A percentile compares a stretch with the other conserved stretches of the same genome.
phyloP scores from a whole-genome alignment of 2,329 filamentous ascomycete species.

The Helotiales sp. region DNA sequence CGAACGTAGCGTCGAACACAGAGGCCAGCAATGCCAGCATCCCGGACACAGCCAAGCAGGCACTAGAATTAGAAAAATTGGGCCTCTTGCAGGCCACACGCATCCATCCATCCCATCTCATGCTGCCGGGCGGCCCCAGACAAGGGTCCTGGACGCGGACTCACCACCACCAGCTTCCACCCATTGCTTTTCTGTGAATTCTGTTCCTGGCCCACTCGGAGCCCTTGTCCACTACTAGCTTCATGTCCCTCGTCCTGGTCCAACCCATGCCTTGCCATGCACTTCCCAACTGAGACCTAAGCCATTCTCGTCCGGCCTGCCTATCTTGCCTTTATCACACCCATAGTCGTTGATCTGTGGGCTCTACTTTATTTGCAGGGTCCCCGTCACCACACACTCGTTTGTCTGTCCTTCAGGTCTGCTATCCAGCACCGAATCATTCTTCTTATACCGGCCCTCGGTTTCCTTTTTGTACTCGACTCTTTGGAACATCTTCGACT shows the following conservation, averaged over 20 bases:
- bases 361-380: conserved; percentile 37
- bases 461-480: conserved; percentile 36
- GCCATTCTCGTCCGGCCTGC: conserved; percentile 26
- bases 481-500: conserved; percentile 36
- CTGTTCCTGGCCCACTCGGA: conserved; percentile 30
- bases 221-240: background rate
- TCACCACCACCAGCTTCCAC: too few species aligned
- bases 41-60: conserved; percentile 6
- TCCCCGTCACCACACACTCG: conserved; percentile 35
- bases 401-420: conserved; percentile 33
- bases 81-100: background rate
- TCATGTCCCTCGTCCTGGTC: background rate
- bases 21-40: conserved; percentile 8
- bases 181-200: conserved; percentile 22
- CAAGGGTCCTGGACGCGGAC: conserved; percentile 23
- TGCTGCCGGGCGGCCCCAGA: conserved; percentile 27
- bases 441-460: conserved; percentile 37
- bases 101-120: conserved; percentile 25
- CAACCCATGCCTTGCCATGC: conserved; percentile 11
- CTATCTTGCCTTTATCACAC: conserved; percentile 35
- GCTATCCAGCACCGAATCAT: conserved; percentile 26
- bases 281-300: conserved; percentile 24
- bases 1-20: conserved; percentile 25
- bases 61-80: conserved; percentile 24
- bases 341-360: conserved; percentile 30